Conservation (phyloP, 2,329 filamentous ascomycete genomes). For the Curvularia hawaiiensis region DNA sequence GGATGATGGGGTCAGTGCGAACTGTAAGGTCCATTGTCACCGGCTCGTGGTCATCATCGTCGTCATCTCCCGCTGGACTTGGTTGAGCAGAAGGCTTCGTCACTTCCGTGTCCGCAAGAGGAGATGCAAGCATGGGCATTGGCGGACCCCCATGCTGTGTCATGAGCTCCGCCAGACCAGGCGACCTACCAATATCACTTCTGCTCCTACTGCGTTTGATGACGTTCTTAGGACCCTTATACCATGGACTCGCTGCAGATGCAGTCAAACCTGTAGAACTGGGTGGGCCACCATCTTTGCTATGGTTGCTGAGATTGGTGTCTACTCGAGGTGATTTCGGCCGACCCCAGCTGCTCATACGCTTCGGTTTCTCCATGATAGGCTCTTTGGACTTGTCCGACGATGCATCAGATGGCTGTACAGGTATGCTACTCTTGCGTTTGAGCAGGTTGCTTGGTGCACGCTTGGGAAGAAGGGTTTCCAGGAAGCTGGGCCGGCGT, state of each 20-base stretch:
- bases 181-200: slow-evolving; percentile 58
- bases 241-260: slow-evolving; percentile 45
- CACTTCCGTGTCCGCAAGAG: slow-evolving; percentile 46
- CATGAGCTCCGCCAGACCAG: slow-evolving; percentile 60
- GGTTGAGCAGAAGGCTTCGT: slow-evolving; percentile 39
- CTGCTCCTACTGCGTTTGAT: slow-evolving; percentile 61
- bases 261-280: slow-evolving; percentile 47
- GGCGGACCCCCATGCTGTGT: slow-evolving; percentile 63
- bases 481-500: slow-evolving; percentile 61
- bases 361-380: slow-evolving; percentile 43
- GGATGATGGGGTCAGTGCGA: slow-evolving; percentile 69
- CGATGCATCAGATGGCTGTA: slow-evolving; percentile 31
- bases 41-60: slow-evolving; percentile 57
- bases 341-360: slow-evolving; percentile 50
- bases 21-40: slow-evolving; percentile 66
- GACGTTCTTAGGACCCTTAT: slow-evolving; percentile 46
- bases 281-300: slow-evolving; percentile 62
- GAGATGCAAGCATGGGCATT: slow-evolving; percentile 60
- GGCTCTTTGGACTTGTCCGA: slow-evolving; percentile 40
- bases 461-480: slow-evolving; percentile 50
- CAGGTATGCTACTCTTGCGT: slow-evolving; percentile 51
- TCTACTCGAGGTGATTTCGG: slow-evolving; percentile 50
- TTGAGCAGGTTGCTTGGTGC: slow-evolving; percentile 54
- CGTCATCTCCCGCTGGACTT: slow-evolving; percentile 47
- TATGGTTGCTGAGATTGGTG: slow-evolving; percentile 46